These are phyloP conservation scores for Phylloporus sp. DNA, from an alignment of 1,284 basidiomycete species.

Conservation along the genomic window DNA sequence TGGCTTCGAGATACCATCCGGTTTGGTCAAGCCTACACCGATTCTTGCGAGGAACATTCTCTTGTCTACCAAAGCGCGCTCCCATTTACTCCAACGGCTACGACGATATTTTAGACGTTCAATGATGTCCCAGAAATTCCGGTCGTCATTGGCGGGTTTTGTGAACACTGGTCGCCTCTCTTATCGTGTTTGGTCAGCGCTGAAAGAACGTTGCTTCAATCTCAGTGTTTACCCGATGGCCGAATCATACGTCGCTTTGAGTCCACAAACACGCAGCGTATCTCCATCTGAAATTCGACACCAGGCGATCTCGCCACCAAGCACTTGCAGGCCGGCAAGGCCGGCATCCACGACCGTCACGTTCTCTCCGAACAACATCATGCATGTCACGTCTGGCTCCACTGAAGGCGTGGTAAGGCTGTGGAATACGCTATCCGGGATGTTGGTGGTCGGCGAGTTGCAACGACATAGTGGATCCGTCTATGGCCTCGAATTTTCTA, in stretches of 20 bases:
- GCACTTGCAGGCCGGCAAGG: constrained; percentile 19
- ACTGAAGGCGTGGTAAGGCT: constrained; percentile 29
- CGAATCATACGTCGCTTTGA: constrained; percentile 34
- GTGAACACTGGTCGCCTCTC: constrained; percentile 41
- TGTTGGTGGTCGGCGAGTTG: constrained; percentile 24
- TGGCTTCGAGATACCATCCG: constrained; percentile 33
- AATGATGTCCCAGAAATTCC: constrained; percentile 35
- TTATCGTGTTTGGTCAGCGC: constrained; percentile 36
- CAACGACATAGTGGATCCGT: constrained; percentile 29
- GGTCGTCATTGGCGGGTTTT: constrained; percentile 38
- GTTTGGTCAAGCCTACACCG: constrained; percentile 41
- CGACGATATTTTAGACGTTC: constrained; percentile 36
- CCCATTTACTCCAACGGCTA: constrained; percentile 40
- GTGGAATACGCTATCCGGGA: constrained; percentile 38
- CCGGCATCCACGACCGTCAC: constrained; percentile 22
- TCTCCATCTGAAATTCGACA: constrained; percentile 40
- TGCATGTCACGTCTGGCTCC: constrained; percentile 36
- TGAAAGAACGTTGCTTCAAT: constrained; percentile 26
- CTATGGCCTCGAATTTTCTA: constrained; percentile 39
- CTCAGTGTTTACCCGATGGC: constrained; percentile 37
- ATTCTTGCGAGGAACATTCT: constrained; percentile 44
- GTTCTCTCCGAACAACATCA: constrained; percentile 39
- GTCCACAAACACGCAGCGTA: constrained; percentile 26
- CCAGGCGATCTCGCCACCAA: constrained; percentile 38
- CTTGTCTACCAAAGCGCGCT: constrained; percentile 44